A percentile compares a stretch with the other conserved stretches of the same genome.
These are phyloP conservation scores for Tetracladium marchalianum DNA, from an alignment of 495 filamentous ascomycete genomes.

Conservation along the genomic window DNA sequence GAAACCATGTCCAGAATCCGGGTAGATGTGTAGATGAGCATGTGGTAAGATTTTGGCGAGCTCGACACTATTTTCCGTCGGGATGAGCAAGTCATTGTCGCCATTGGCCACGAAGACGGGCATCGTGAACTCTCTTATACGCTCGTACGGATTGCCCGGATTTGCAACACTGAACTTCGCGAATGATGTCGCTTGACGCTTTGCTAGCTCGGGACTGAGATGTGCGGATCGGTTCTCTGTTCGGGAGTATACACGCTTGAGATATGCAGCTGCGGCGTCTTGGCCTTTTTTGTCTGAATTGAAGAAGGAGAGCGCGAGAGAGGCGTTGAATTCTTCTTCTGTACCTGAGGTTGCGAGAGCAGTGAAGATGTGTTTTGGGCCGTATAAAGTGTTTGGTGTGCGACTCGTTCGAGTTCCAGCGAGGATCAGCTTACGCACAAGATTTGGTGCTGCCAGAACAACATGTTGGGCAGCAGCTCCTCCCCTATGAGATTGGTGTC, in stretches of 20 bases:
- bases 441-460: slow-evolving; percentile 11
- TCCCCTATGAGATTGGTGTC: not conserved
- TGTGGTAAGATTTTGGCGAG: slow-evolving; percentile 10
- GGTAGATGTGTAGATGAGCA: slow-evolving; percentile 20
- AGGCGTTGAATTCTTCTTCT: slow-evolving; percentile 6
- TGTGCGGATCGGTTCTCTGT: slow-evolving; percentile 8
- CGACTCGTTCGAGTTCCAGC: slow-evolving; percentile 15
- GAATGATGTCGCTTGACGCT: slow-evolving; percentile 17
- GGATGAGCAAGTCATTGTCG: slow-evolving; percentile 23
- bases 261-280: slow-evolving; percentile 14
- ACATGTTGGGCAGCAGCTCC: slow-evolving; percentile 21
- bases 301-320: slow-evolving; percentile 14
- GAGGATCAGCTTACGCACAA: slow-evolving; percentile 18
- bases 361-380: slow-evolving; percentile 1
- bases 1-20: slow-evolving; percentile 21
- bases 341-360: slow-evolving; percentile 1
- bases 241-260: slow-evolving; percentile 14
- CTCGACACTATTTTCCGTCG: slow-evolving; percentile 15
- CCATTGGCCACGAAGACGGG: slow-evolving; percentile 27
- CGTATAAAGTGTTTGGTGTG: slow-evolving; percentile 3
- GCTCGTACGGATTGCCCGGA: slow-evolving; percentile 18
- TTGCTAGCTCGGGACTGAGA: slow-evolving; percentile 15
- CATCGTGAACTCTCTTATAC: slow-evolving; percentile 21
- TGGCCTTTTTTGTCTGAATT: slow-evolving; percentile 10
- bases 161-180: slow-evolving; percentile 15